Conservation (phyloP, 2,329 filamentous ascomycete species). For the Fusarium humuli region DNA sequence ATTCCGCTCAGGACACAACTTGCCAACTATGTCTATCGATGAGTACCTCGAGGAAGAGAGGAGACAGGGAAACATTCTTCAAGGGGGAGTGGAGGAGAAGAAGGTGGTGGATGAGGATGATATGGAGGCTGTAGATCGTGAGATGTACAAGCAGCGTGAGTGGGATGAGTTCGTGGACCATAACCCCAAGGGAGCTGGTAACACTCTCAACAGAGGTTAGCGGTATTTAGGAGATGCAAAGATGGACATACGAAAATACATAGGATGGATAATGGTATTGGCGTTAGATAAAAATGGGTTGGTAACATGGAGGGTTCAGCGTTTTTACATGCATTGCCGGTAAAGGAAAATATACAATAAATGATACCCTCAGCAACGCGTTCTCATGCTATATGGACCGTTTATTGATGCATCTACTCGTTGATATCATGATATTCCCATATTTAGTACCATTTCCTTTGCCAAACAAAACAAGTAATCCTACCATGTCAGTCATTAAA, state of each 20-base stretch:
- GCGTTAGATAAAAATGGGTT: constrained; percentile 20
- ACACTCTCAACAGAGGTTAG: constrained; percentile 82
- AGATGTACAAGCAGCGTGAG: constrained; percentile 90
- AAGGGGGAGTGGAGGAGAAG: constrained; percentile 83
- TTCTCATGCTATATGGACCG: not conserved
- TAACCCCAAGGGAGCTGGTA: constrained; percentile 86
- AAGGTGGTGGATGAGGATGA: constrained; percentile 90
- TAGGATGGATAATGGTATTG: constrained; percentile 22
- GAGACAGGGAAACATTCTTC: constrained; percentile 85
- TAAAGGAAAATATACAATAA: constrained; percentile 21
- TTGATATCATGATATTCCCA: not conserved
- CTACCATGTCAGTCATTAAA: constrained; percentile 4
- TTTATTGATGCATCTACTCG: constrained; percentile 7
- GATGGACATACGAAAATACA: not conserved
- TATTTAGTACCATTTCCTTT: constrained; percentile 6
- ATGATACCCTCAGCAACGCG: constrained; percentile 19
- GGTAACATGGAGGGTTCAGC: constrained; percentile 17
- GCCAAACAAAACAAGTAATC: not conserved
- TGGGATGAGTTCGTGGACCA: constrained; percentile 97
- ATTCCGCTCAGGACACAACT: constrained; percentile 89
- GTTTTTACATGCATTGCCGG: constrained; percentile 22
- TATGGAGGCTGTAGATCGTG: constrained; percentile 84
- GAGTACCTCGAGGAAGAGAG: constrained; percentile 96
- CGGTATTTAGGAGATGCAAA: not conserved
- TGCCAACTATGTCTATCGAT: constrained; percentile 98